phyloP scores from a whole-genome alignment of 306 rosid species.

The Trifolium dubium region DNA sequence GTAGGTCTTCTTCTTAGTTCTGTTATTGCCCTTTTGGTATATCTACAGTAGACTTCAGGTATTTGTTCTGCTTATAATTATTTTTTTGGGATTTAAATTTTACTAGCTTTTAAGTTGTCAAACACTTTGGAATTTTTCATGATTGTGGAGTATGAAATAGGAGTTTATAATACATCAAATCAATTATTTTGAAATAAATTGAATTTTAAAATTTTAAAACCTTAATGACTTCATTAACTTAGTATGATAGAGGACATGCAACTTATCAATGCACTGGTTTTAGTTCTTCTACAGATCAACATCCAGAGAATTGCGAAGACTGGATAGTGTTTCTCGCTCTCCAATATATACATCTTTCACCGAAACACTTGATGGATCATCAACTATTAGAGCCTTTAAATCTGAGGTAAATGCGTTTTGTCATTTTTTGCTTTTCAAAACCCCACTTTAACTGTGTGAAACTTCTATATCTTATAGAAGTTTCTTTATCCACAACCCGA shows the following conservation, averaged over 20 bases:
- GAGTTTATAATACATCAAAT: not conserved
- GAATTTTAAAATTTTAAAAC: conserved; percentile 32
- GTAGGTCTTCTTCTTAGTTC: conserved; percentile 80
- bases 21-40: conserved; percentile 90
- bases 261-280: conserved; percentile 38
- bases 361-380: conserved; percentile 89
- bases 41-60: conserved; percentile 98
- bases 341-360: conserved; percentile 94
- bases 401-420: conserved; percentile 65
- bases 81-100: conserved; percentile 26
- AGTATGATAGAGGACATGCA: conserved; percentile 27
- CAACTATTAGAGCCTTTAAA: conserved; percentile 87
- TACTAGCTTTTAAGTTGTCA: conserved; percentile 21
- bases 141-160: conserved; percentile 17
- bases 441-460: conserved; percentile 1
- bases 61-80: conserved; percentile 33
- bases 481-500: conserved; percentile 5
- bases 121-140: conserved; percentile 31
- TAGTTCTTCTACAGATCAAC: conserved; percentile 97
- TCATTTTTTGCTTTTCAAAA: not conserved
- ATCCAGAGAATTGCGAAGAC: conserved; percentile 88
- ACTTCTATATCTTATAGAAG: not conserved
- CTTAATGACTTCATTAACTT: conserved; percentile 22
- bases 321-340: conserved; percentile 96
- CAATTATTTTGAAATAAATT: conserved; percentile 30